Conservation (phyloP, 2,329 filamentous ascomycete species). For the Xylaria multiplex region DNA sequence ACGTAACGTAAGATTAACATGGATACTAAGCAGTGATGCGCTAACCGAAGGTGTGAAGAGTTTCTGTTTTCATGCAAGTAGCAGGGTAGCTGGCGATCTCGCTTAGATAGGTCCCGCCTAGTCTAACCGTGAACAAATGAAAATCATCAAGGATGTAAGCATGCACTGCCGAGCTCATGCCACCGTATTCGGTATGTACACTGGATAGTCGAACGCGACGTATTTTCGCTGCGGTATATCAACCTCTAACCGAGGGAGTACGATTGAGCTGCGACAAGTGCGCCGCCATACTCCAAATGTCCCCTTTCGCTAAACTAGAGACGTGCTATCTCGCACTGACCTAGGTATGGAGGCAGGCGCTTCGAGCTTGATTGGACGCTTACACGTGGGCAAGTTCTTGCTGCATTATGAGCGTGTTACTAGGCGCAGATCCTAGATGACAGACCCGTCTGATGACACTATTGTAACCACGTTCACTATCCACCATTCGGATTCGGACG, state of each 20-base stretch:
- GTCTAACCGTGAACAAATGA: constrained; percentile 1
- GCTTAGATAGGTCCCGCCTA: constrained; percentile 21
- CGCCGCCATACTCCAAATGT: not conserved
- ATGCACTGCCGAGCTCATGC: constrained; percentile 27
- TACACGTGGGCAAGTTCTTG: not conserved
- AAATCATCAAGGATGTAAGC: constrained; percentile 18
- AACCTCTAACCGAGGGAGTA: constrained; percentile 26
- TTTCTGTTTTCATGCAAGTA: constrained; percentile 24
- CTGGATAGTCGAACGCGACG: not conserved
- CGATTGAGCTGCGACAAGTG: not conserved
- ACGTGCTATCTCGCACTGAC: constrained; percentile 1
- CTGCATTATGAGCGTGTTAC: constrained; percentile 1
- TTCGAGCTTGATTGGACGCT: not conserved
- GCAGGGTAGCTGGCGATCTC: constrained; percentile 31
- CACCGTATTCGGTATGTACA: constrained; percentile 26
- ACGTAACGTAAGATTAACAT: constrained; percentile 1
- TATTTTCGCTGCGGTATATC: not conserved
- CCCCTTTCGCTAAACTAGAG: constrained; percentile 4
- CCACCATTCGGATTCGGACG: too few relatives aligned
- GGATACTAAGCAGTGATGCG: not conserved
- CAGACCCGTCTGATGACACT: not conserved
- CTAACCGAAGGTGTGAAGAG: constrained; percentile 1
- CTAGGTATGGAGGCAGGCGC: not conserved
- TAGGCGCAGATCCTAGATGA: not conserved
- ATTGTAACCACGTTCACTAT: too few relatives aligned